Conservation (phyloP, 2,329 filamentous ascomycete species). For the Cladosporium oxysporum region DNA sequence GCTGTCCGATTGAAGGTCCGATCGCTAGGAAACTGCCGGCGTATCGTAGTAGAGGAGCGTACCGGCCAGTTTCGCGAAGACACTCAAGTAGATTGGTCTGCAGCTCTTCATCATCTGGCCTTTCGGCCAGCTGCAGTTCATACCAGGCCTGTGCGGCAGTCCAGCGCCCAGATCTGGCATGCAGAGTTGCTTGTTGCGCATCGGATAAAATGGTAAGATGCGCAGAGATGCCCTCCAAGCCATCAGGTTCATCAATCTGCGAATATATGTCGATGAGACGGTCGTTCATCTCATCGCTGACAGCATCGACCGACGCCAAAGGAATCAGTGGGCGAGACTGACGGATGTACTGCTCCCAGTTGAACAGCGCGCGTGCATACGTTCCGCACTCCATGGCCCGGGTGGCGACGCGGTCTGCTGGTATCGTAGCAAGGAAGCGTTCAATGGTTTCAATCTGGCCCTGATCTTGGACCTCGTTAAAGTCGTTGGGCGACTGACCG, state of each 20-base stretch:
- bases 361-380: conserved; percentile 87
- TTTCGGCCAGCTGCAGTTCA: conserved; percentile 80
- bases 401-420: conserved; percentile 72
- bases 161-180: conserved; percentile 92
- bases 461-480: conserved; percentile 56
- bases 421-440: conserved; percentile 67
- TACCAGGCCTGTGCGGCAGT: conserved; percentile 97
- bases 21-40: conserved; percentile 69
- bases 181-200: conserved; percentile 88
- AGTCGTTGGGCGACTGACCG: conserved; percentile 45
- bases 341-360: conserved; percentile 88
- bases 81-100: conserved; percentile 85
- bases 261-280: conserved; percentile 91
- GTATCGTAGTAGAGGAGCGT: conserved; percentile 72
- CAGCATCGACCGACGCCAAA: conserved; percentile 41
- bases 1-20: conserved; percentile 40
- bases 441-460: conserved; percentile 67
- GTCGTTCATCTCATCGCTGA: conserved; percentile 57
- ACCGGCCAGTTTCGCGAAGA: conserved; percentile 91
- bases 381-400: conserved; percentile 92
- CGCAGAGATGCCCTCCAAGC: conserved; percentile 89
- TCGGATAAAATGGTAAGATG: conserved; percentile 85
- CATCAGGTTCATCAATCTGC: conserved; percentile 96
- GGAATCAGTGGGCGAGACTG: conserved; percentile 47
- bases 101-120: conserved; percentile 73